A percentile compares a stretch with the other conserved stretches of the same genome.
These are phyloP conservation scores for Ogataea paradorogensis DNA, from an alignment of 805 yeast species.

Conservation along the genomic window DNA sequence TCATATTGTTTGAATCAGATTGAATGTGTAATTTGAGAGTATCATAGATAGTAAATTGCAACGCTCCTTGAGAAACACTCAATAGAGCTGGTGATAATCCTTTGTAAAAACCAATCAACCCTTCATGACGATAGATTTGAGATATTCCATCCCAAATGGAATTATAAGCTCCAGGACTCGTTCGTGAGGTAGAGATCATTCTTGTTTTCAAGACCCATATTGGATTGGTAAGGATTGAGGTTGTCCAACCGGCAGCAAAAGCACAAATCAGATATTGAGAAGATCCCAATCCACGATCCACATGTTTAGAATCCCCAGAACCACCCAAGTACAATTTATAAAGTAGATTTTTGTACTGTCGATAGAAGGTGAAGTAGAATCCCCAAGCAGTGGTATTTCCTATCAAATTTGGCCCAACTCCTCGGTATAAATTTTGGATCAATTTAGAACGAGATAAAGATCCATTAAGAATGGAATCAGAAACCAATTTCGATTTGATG, in stretches of 20 bases:
- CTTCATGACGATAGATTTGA: conserved; percentile 50
- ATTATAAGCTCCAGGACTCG: conserved; percentile 49
- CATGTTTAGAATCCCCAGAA: conserved; percentile 26
- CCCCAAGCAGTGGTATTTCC: conserved; percentile 93
- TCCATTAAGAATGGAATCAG: conserved; percentile 11
- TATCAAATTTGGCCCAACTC: conserved; percentile 71
- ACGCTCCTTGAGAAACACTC: conserved; percentile 84
- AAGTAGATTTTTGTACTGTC: conserved; percentile 47
- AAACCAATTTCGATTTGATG: conserved; percentile 21
- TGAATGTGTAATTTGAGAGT: conserved; percentile 50
- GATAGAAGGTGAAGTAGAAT: conserved; percentile 75
- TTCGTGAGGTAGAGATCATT: conserved; percentile 57
- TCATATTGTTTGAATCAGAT: conserved; percentile 27
- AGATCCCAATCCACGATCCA: conserved; percentile 39
- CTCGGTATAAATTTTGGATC: conserved; percentile 55
- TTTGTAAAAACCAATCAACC: conserved; percentile 72
- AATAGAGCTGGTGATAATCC: conserved; percentile 76
- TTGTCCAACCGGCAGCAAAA: conserved; percentile 67
- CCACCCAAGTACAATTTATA: conserved; percentile 1
- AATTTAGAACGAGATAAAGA: conserved; percentile 11
- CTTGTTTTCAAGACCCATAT: conserved; percentile 95
- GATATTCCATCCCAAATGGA: conserved; percentile 55
- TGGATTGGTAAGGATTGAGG: conserved; percentile 83
- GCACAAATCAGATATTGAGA: conserved; percentile 53
- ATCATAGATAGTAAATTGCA: conserved; percentile 86